Evolutionary conservation across 345 rosid genomes (phyloP), one percentile per base, ranked within the genome.

Genomic region (Camelina hispida): DNA sequence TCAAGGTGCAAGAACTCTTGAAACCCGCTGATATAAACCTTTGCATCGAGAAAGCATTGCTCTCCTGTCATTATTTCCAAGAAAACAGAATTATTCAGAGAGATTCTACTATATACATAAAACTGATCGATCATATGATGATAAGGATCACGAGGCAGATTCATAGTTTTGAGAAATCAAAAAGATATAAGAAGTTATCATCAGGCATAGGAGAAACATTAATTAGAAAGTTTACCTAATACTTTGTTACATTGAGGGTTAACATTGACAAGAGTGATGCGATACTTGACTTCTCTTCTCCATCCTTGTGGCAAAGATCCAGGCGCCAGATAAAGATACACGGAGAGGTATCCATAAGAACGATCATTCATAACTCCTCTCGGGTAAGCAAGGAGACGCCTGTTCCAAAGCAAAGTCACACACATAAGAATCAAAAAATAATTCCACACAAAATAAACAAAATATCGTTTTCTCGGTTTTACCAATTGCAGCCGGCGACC

Each of bases 271-370:
- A 62, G 53, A n/a, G 52, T 43, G 11, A 91, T 66, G 78, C 86
- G 77, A 60, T 87, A 89, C 56, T 83, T 89, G 5, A 91, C 90
- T 17, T 80, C 74, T 85, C 89, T 81, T 79, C 87, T 84, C 97
- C 96, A 88, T 62, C 89, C 68, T 23, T 8, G 7, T 25, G 22
- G 37, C 17, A 28, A 25, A 63, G 53, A 43, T 4, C 14, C 68
- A 63, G 38, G 53, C 0, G 87, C 89, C 74, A 87, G 91, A 76
- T 87, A 90, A 53, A 91, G 76, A 71, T 87, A 89, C 87, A 91
- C 76, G 3, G 96, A 89, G 80, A 91, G 68, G 79, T 81, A 89
- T 63, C 81, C 82, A 83, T 85, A 7, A 34, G 37, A 34, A 14
- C 9, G 50, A 46, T 15, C 50, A 46, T 8, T 87, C 32, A 2